phyloP scores from a whole-genome alignment of 148 eudicot genomes.

The Arctostaphylos glauca region DNA sequence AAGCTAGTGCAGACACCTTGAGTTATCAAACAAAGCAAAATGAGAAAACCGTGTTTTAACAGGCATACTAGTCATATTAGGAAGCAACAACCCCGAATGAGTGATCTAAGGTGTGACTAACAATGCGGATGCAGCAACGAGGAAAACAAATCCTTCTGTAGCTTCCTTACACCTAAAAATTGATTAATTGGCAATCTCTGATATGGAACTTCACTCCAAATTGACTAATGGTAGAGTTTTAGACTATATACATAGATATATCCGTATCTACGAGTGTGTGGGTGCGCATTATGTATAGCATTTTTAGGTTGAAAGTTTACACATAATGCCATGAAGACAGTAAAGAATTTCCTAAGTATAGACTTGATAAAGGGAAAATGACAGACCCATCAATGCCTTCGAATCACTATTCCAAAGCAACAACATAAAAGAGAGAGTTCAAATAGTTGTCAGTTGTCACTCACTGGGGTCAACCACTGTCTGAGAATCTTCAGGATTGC shows the following conservation, averaged over 20 bases:
- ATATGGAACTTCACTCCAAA: not conserved
- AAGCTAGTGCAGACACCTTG: no score
- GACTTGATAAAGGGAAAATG: no score
- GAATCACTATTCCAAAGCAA: not conserved
- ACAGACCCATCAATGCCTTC: no score
- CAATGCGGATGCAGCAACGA: not conserved
- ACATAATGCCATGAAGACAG: no score
- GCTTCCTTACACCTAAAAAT: not conserved
- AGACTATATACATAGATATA: not conserved
- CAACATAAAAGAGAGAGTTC: not conserved
- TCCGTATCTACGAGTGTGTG: no score
- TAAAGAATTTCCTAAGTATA: no score
- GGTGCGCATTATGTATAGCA: no score
- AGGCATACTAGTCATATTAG: not conserved
- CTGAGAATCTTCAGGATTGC: slow-evolving; percentile 39
- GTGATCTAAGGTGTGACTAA: not conserved
- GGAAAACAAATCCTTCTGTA: not conserved
- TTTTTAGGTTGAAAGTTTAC: no score
- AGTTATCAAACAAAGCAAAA: not conserved
- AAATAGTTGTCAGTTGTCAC: slow-evolving; percentile 20
- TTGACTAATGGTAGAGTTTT: not conserved
- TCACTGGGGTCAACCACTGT: slow-evolving; percentile 57
- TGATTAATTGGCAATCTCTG: not conserved
- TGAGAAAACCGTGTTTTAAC: not conserved
- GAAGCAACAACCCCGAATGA: not conserved